phyloP scores from a whole-genome alignment of 2,329 filamentous ascomycete species.

The Beauveria medogensis region DNA sequence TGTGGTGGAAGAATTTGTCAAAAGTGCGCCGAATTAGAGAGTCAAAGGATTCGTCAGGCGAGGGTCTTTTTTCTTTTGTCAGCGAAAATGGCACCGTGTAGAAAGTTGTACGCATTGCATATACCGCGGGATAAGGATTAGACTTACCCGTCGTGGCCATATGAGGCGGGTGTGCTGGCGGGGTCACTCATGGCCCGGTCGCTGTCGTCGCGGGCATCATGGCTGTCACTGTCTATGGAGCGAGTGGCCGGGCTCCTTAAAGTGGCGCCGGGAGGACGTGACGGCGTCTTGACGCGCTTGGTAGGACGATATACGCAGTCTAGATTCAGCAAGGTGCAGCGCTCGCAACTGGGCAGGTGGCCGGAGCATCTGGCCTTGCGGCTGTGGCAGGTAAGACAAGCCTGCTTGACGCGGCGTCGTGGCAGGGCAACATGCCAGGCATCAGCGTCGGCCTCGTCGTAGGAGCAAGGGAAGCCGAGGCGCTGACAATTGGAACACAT shows the following conservation, averaged over 20 bases:
- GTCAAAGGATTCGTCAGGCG: slow-evolving; percentile 37
- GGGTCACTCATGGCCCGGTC: slow-evolving; percentile 28
- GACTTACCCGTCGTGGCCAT: slow-evolving; percentile 27
- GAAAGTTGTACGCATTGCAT: neutral
- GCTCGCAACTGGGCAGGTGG: slow-evolving; percentile 46
- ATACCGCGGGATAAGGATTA: neutral
- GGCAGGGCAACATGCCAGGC: slow-evolving; percentile 38
- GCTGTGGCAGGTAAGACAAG: slow-evolving; percentile 50
- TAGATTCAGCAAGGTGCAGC: slow-evolving; percentile 41
- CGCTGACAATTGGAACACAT: slow-evolving; percentile 52
- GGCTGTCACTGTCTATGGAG: slow-evolving; percentile 24
- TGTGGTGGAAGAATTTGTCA: slow-evolving; percentile 49
- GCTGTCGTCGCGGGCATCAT: slow-evolving; percentile 27
- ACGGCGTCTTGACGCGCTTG: slow-evolving; percentile 29
- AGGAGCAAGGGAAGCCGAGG: slow-evolving; percentile 49
- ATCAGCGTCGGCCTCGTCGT: slow-evolving; percentile 39
- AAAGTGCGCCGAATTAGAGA: slow-evolving; percentile 44
- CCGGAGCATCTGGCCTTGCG: slow-evolving; percentile 52
- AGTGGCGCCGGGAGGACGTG: slow-evolving; percentile 16
- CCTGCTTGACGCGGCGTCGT: slow-evolving; percentile 46
- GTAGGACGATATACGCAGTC: slow-evolving; percentile 47
- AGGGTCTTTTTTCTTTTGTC: slow-evolving; percentile 19
- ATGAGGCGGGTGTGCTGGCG: slow-evolving; percentile 26
- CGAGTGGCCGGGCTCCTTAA: slow-evolving; percentile 24
- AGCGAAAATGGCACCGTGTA: slow-evolving; percentile 11